A percentile compares a stretch with the other conserved stretches of the same genome.
Conservation (phyloP, 495 filamentous ascomycete species). For the Podospora pseudoanserina region DNA sequence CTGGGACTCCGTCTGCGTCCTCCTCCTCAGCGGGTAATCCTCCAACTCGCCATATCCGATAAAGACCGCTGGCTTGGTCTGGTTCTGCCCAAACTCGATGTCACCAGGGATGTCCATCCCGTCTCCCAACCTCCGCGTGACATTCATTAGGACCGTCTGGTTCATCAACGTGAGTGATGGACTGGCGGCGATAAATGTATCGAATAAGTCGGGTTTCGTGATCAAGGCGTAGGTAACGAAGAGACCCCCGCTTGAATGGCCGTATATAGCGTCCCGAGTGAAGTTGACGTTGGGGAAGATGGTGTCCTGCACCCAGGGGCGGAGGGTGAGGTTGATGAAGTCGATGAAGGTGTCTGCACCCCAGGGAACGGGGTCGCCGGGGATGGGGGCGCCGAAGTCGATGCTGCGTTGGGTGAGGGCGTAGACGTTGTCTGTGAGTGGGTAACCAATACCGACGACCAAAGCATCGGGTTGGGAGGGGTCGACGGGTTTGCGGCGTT, state of each 20-base stretch:
- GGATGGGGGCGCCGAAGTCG: slow-evolving; percentile 17
- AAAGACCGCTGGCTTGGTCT: slow-evolving; percentile 16
- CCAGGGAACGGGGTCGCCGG: slow-evolving; percentile 10
- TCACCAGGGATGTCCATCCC: slow-evolving; percentile 7
- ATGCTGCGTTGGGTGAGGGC: slow-evolving; percentile 13
- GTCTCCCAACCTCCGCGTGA: slow-evolving; percentile 17
- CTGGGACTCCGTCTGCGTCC: slow-evolving; percentile 20
- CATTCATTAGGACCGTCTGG: slow-evolving; percentile 13
- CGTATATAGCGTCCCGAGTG: slow-evolving; percentile 18
- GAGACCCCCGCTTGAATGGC: slow-evolving; percentile 18
- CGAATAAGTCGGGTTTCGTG: slow-evolving; percentile 11
- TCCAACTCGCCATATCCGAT: slow-evolving; percentile 21
- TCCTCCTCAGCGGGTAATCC: slow-evolving; percentile 15
- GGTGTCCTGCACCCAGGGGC: slow-evolving; percentile 18
- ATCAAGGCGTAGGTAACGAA: slow-evolving; percentile 18
- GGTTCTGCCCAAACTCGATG: not conserved
- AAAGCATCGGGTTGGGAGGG: slow-evolving; percentile 18
- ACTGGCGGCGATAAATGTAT: slow-evolving; percentile 19
- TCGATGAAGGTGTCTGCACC: slow-evolving; percentile 17
- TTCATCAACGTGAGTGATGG: slow-evolving; percentile 15
- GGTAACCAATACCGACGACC: slow-evolving; percentile 25
- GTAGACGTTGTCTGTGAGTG: slow-evolving; percentile 20
- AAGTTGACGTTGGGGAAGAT: slow-evolving; percentile 19
- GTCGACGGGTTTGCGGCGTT: slow-evolving; percentile 20
- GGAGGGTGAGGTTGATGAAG: slow-evolving; percentile 15